Percentiles rank a stretch among this genome's conserved stretches.
These are phyloP conservation scores for Letharia lupina DNA, from an alignment of 495 filamentous ascomycete species.

Conservation along the genomic window DNA sequence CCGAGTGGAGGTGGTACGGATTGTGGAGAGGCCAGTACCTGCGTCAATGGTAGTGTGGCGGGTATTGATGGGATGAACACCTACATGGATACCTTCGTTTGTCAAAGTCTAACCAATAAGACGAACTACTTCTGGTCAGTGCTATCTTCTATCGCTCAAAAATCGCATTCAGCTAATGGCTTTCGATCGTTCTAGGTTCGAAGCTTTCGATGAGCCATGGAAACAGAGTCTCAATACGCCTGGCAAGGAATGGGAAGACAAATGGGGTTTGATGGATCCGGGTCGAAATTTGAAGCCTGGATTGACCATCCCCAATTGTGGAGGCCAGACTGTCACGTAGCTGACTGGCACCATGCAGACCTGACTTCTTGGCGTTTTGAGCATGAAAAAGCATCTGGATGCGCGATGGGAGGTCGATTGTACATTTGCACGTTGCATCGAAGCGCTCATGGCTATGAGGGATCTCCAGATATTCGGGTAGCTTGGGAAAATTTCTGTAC, in stretches of 20 bases:
- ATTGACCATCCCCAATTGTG: conserved; percentile 81
- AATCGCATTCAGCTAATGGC: background rate
- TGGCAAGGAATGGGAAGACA: conserved; percentile 81
- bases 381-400: background rate
- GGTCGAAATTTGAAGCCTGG: conserved; percentile 78
- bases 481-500: background rate
- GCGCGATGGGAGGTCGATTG: conserved; percentile 20
- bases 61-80: conserved; percentile 76
- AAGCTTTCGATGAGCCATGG: conserved; percentile 46
- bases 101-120: conserved; percentile 63
- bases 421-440: conserved; percentile 21
- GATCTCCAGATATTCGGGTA: background rate
- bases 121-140: conserved; percentile 89
- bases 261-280: conserved; percentile 90
- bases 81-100: conserved; percentile 83
- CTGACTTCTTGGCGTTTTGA: conserved; percentile 6
- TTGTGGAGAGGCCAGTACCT: conserved; percentile 50
- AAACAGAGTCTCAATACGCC: conserved; percentile 63
- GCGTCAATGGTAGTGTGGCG: conserved; percentile 54
- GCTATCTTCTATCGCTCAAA: background rate
- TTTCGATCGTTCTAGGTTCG: conserved; percentile 20
- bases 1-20: conserved; percentile 75
- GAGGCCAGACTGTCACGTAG: conserved; percentile 53
- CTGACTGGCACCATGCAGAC: background rate
- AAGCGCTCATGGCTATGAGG: background rate